Base-by-base conservation (phyloP, 2,329 filamentous ascomycete genomes). In the Colletotrichum neosansevieriae region DNA sequence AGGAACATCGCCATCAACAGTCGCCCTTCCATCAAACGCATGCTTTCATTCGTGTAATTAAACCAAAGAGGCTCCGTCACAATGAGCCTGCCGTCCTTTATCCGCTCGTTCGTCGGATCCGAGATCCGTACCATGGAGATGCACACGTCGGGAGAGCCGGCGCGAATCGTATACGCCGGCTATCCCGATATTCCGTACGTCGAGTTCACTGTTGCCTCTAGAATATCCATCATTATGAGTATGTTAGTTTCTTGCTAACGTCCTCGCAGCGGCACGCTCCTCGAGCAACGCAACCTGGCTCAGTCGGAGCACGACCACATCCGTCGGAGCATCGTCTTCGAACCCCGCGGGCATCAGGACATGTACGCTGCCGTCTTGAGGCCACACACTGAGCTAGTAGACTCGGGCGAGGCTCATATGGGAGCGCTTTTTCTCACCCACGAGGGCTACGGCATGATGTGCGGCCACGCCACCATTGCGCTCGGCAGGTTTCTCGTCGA, bases 111-210 rank as follows among this genome's bases (percentile, higher is more conserved):
- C 4, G 40, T 42, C 45, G 56, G 29, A 2, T 44, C 47, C 5
- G 54, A 56, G 32, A 67, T 70, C 47, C 44, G 58, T 21, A 62
- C 63, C 13, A 53, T 82, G 17, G 80, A 80, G 51, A 81, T 83
- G 81, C 83, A 86, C 74, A 85, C 83, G 3, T 79, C 80, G 17
- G 84, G 83, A 15, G 83, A 85, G 67, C 82, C 83, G 21, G 83
- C 83, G 7, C 78, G 84, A 21, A 85, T 85, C 59, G 71, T 85
- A 12, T 78, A 78, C 58, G 66, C 75, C 9, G 81, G 81, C 1
- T 83, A 79, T 63, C 82, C 82, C 6, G 56, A 71, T 0, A 69
- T 82, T 4, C 61, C 70, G 3, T 68, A 7, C 19, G 61, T 50
- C 11, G 24, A 11, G 3, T n/a, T 13, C 2, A n/a, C 10, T 4